Evolutionary conservation across 2,329 filamentous ascomycete genomes (phyloP), one percentile per base, ranked within the genome.

Genomic region (Paecilomyces variotii): DNA sequence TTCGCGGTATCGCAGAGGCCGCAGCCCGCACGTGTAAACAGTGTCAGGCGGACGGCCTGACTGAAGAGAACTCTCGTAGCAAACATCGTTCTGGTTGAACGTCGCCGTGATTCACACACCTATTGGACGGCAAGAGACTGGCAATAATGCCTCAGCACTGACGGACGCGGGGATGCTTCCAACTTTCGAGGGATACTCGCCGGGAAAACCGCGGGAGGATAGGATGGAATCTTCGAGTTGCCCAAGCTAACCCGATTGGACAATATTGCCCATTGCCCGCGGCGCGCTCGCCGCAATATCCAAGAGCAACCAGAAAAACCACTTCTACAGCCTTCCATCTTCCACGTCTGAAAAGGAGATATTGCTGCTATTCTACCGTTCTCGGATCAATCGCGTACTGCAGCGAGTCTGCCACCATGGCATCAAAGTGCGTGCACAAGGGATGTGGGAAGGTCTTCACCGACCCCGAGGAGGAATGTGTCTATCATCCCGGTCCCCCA

Each of bases 401-500:
- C 19, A 27, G 39, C 11, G 1, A 27, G 53, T 10, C 28, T 19
- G 24, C 24, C 57, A 52, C 28, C 6, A 77, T 76, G 74, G 62
- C 71, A 49, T 67, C 66, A 55, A 97, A 96, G 79, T 99, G 94
- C 75, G 91, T 97, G 59, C 94, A 97, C 79, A 92, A 96, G 76
- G 91, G 92, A 73, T 99, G 94, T 76, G 91, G 89, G 69, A 97
- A 97, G 82, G 76, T 81, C 63, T 97, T 91, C 76, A 86, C 87
- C 54, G 88, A 97, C 74, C 77, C 87, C 9, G 85, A 90, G 50
- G 93, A 96, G 74, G 82, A 87, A 65, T 99, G 94, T 78, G 79
- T 85, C 67, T 97, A 97, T 79, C 94, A 99, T 77, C 91, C 93
- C 51, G 92, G 92, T 58, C 90, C 92, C 63, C 94, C 94, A 53